Evolutionary conservation across 257 asterid genomes (phyloP).

Genomic region (Petunia axillaris): DNA sequence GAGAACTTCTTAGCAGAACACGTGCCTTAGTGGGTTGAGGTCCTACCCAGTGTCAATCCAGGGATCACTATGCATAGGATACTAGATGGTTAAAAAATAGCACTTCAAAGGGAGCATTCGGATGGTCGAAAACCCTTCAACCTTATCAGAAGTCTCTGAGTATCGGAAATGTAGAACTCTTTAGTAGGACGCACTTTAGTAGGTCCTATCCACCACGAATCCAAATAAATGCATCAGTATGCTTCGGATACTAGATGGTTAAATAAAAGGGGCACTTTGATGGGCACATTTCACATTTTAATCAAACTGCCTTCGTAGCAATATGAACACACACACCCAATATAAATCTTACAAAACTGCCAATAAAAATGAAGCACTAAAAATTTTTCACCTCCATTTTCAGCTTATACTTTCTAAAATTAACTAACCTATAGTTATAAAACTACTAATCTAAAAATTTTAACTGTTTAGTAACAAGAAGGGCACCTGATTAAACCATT

Average conservation of each 20-base stretch:
- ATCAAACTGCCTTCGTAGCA: neutral
- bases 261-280: neutral
- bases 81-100: too few relatives aligned
- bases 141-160: too few relatives aligned
- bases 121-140: too few relatives aligned
- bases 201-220: too few relatives aligned
- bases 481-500: conserved; percentile 97
- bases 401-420: conserved; percentile 8
- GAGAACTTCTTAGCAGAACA: neutral
- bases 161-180: too few relatives aligned
- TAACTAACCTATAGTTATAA: neutral
- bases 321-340: neutral
- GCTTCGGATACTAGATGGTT: too few relatives aligned
- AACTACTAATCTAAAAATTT: conserved; percentile 31
- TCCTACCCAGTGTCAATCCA: too few relatives aligned
- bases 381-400: conserved; percentile 8
- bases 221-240: too few relatives aligned
- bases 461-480: conserved; percentile 61
- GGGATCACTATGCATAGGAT: too few relatives aligned
- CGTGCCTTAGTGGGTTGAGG: neutral
- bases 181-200: too few relatives aligned
- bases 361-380: conserved; percentile 22
- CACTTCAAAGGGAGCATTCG: too few relatives aligned
- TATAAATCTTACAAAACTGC: neutral
- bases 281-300: neutral